Conservation (phyloP, 805 yeast genomes). For the Barnettozyma wickerhamii region DNA sequence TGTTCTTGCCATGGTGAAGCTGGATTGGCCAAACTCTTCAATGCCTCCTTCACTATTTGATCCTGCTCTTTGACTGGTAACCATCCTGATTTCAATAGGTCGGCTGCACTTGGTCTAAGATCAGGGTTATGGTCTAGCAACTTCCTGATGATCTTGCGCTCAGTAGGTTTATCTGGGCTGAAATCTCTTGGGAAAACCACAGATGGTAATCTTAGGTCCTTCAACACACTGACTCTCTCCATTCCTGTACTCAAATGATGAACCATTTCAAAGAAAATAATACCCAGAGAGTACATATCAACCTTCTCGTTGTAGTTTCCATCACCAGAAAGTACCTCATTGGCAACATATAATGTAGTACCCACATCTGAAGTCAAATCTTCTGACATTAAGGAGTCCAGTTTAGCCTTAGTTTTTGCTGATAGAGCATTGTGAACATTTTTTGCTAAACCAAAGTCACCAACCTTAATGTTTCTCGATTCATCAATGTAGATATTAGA, state of each 20-base stretch:
- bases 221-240: constrained; percentile 82
- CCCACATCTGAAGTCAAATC: constrained; percentile 93
- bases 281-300: constrained; percentile 92
- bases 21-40: constrained; percentile 81
- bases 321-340: constrained; percentile 71
- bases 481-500: constrained; percentile 94
- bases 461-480: constrained; percentile 83
- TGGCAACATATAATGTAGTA: constrained; percentile 88
- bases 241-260: constrained; percentile 82
- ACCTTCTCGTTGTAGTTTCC: constrained; percentile 88
- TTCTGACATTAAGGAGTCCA: constrained; percentile 36
- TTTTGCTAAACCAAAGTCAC: constrained; percentile 96
- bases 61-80: constrained; percentile 90
- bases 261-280: constrained; percentile 94
- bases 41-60: constrained; percentile 81
- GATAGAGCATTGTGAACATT: constrained; percentile 56
- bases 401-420: constrained; percentile 27
- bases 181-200: constrained; percentile 74
- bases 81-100: constrained; percentile 72
- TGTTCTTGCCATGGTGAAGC: constrained; percentile 93
- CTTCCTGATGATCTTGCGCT: constrained; percentile 60
- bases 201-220: constrained; percentile 51
- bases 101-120: constrained; percentile 74
- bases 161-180: constrained; percentile 46
- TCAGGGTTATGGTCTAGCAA: constrained; percentile 77